These are phyloP conservation scores for Heimioporus sp. DNA, from an alignment of 768 basidiomycete species.

Conservation along the genomic window DNA sequence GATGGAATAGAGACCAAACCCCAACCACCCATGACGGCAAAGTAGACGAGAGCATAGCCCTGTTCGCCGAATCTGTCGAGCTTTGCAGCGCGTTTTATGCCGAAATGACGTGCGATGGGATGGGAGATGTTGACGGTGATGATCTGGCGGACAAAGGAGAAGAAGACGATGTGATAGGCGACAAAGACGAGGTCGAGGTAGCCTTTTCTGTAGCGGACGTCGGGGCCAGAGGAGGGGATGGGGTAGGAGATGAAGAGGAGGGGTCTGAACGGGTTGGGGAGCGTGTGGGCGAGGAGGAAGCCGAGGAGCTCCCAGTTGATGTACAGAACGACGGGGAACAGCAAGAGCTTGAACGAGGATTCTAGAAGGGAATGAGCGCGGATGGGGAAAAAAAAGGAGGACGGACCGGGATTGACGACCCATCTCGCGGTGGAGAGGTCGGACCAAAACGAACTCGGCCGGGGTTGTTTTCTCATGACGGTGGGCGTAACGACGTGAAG, in stretches of 20 bases:
- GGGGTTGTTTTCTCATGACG: constrained; percentile 22
- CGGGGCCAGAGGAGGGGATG: constrained; percentile 47
- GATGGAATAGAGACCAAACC: constrained; percentile 60
- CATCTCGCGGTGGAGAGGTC: constrained; percentile 58
- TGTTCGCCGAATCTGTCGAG: constrained; percentile 89
- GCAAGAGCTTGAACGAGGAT: constrained; percentile 65
- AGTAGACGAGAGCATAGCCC: constrained; percentile 84
- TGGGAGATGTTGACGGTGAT: constrained; percentile 62
- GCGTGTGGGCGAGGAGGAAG: constrained; percentile 43
- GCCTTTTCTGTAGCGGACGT: constrained; percentile 68
- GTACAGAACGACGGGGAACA: constrained; percentile 59
- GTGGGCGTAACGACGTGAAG: background rate
- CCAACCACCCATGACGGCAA: constrained; percentile 62
- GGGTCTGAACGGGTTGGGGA: constrained; percentile 70
- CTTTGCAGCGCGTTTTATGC: constrained; percentile 65
- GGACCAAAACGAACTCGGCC: constrained; percentile 37
- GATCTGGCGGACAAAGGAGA: constrained; percentile 81
- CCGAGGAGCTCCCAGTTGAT: constrained; percentile 60
- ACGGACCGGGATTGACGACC: constrained; percentile 76
- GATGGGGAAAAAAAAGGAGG: background rate
- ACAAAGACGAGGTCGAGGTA: constrained; percentile 78
- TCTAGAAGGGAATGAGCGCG: constrained; percentile 33
- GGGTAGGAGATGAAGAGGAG: constrained; percentile 71
- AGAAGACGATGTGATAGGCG: constrained; percentile 81
- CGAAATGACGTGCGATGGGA: constrained; percentile 68